Percentiles rank a stretch among this genome's conserved stretches.
Evolutionary conservation across 2,329 filamentous ascomycete genomes (phyloP).

Genomic region (Colletotrichum sp.): DNA sequence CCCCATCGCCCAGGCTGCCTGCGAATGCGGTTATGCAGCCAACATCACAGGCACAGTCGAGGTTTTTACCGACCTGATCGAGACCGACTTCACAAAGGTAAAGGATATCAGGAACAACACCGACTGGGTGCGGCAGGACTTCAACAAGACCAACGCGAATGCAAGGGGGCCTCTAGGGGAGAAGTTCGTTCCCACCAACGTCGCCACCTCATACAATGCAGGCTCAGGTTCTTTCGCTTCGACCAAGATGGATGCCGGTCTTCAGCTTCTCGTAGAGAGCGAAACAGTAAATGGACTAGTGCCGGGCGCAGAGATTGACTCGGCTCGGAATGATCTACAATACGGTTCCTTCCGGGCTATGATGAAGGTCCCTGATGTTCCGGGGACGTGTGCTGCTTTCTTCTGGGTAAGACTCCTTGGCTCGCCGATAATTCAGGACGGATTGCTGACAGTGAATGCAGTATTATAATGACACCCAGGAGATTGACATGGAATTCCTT

Average conservation of each 20-base stretch:
- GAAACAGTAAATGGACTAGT: conserved; percentile 56
- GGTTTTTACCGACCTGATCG: conserved; percentile 72
- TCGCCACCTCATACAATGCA: conserved; percentile 49
- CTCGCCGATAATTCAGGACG: neutral
- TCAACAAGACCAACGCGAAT: conserved; percentile 64
- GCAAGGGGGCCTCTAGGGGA: conserved; percentile 72
- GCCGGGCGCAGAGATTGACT: conserved; percentile 68
- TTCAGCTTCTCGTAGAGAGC: conserved; percentile 62
- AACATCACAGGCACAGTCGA: conserved; percentile 44
- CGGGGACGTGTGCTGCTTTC: conserved; percentile 78
- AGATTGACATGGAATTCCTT: conserved; percentile 83
- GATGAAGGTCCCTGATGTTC: conserved; percentile 65
- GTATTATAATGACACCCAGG: conserved; percentile 81
- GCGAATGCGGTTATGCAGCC: conserved; percentile 76
- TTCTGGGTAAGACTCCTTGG: conserved; percentile 66
- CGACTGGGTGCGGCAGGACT: conserved; percentile 72
- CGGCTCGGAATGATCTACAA: conserved; percentile 64
- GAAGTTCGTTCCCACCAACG: conserved; percentile 61
- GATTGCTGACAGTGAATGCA: conserved; percentile 33
- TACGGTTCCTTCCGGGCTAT: conserved; percentile 73
- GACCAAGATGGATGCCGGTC: conserved; percentile 52
- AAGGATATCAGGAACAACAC: conserved; percentile 52
- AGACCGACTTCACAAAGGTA: conserved; percentile 73
- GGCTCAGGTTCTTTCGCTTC: conserved; percentile 42
- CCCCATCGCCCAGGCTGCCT: conserved; percentile 40